These are phyloP conservation scores for Arthrocladium fulminans DNA, from an alignment of 2,329 filamentous ascomycete genomes.

Conservation along the genomic window DNA sequence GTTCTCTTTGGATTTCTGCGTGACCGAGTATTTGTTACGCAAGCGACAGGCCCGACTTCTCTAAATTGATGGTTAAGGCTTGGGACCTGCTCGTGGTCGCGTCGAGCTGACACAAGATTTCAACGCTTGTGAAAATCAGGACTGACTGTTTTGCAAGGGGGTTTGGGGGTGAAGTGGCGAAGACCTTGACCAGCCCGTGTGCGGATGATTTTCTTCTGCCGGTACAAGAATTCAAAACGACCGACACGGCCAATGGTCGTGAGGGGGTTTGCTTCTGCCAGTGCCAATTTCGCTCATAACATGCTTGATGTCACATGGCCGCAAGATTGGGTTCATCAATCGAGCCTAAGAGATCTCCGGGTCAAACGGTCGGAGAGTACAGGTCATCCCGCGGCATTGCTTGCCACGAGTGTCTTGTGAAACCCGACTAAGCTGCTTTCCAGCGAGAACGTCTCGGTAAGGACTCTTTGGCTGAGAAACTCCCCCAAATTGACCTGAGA, in stretches of 20 bases:
- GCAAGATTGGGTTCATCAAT: background rate
- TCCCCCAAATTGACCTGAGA: no score
- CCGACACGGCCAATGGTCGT: background rate
- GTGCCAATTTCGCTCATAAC: background rate
- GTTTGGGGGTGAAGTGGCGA: background rate
- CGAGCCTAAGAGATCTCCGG: no score
- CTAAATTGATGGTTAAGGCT: background rate
- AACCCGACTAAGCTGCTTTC: no score
- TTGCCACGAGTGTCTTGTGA: background rate
- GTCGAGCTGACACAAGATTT: background rate
- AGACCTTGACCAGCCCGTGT: background rate
- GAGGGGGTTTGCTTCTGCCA: no score
- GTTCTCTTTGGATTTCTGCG: background rate
- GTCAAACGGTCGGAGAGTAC: background rate
- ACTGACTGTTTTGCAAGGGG: background rate
- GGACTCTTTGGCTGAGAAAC: no score
- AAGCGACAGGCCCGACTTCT: background rate
- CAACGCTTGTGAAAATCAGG: background rate
- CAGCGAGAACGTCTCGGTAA: no score
- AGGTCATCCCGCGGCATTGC: background rate
- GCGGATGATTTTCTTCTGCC: background rate
- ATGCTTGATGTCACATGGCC: no score
- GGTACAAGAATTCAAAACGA: background rate
- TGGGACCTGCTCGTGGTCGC: background rate
- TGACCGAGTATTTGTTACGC: constrained; percentile 1